Evolutionary conservation across 1,284 basidiomycete species (phyloP), one percentile per base, ranked within the genome.

Genomic region (Polyporus tsugae): DNA sequence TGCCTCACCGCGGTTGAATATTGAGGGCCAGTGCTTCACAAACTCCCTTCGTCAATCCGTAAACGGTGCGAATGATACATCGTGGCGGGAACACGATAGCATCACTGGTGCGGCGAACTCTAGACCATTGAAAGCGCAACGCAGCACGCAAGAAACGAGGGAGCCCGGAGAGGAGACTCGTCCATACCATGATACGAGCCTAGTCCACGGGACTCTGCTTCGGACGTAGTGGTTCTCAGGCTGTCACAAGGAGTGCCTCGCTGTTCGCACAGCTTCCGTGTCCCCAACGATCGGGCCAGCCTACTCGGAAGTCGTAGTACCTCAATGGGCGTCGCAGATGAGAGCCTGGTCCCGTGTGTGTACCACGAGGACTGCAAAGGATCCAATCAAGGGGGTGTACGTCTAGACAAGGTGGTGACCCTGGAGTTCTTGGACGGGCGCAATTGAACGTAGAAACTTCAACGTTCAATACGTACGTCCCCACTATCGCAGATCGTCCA

Each of bases 191-290:
- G 22, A 49, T 22, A 13, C n/a, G 22, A 49, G 46, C 46, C 22
- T 13, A 46, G 11, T 22, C 46, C 19, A 49, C 22, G 10, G 46
- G n/a, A 25, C 29, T 29, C 29, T 49, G 9, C 10, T 49, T 49
- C 46, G n/a, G n/a, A 49, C 46, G 9, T 25, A 49, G 46, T 46
- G 22, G 46, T 49, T 49, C 46, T 49, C 46, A 49, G 46, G 46
- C 46, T 49, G 46, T 49, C 46, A 49, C 10, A 49, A 9, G n/a
- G 22, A 22, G 22, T 49, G 10, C 10, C 46, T 46, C 44, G 44
- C 44, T 49, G 46, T 25, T 22, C 22, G 22, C 46, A 49, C 46
- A 49, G 22, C 9, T 49, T 9, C 22, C 22, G 46, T 22, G 25
- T 4, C 46, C n/a, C 46, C 46, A 22, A 49, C 22, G 46, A 49